These are phyloP conservation scores for Endoconidiophora polonica DNA, from an alignment of 2,329 filamentous ascomycete species.

Conservation along the genomic window DNA sequence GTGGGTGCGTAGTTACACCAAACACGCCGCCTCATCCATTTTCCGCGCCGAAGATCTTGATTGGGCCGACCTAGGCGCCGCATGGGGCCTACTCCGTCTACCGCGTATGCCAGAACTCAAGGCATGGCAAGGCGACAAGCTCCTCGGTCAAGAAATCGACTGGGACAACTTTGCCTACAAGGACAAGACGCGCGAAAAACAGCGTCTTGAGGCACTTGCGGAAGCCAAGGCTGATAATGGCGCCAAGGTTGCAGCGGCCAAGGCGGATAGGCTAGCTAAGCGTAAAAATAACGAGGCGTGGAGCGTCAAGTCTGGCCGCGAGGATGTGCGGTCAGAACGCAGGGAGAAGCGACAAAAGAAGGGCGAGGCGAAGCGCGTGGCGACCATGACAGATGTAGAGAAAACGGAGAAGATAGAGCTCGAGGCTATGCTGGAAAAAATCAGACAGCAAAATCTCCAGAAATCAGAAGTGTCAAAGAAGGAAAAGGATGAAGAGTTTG, in stretches of 20 bases:
- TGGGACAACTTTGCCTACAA: constrained; percentile 54
- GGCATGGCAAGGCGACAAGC: constrained; percentile 52
- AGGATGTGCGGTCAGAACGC: constrained; percentile 43
- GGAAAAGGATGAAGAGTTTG: constrained; percentile 35
- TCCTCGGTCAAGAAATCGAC: constrained; percentile 45
- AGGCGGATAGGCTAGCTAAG: constrained; percentile 26
- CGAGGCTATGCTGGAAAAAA: constrained; percentile 43
- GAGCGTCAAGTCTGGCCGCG: constrained; percentile 53
- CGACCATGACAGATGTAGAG: constrained; percentile 55
- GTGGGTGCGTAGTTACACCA: constrained; percentile 81
- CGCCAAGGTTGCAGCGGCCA: constrained; percentile 20
- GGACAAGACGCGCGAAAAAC: constrained; percentile 54
- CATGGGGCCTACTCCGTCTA: constrained; percentile 73
- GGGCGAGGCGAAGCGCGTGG: constrained; percentile 44
- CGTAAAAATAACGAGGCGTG: constrained; percentile 53
- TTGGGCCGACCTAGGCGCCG: constrained; percentile 64
- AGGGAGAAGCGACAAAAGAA: constrained; percentile 48
- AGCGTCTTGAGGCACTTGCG: constrained; percentile 40
- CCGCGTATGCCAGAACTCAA: constrained; percentile 89
- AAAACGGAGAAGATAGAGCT: constrained; percentile 45
- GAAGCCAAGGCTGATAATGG: constrained; percentile 29
- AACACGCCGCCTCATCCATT: constrained; percentile 80
- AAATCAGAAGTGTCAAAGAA: constrained; percentile 19
- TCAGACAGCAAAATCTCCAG: constrained; percentile 40
- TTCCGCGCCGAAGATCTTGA: constrained; percentile 70